These are phyloP conservation scores for Collybia sordida DNA, from an alignment of 768 basidiomycete genomes.

Conservation along the genomic window DNA sequence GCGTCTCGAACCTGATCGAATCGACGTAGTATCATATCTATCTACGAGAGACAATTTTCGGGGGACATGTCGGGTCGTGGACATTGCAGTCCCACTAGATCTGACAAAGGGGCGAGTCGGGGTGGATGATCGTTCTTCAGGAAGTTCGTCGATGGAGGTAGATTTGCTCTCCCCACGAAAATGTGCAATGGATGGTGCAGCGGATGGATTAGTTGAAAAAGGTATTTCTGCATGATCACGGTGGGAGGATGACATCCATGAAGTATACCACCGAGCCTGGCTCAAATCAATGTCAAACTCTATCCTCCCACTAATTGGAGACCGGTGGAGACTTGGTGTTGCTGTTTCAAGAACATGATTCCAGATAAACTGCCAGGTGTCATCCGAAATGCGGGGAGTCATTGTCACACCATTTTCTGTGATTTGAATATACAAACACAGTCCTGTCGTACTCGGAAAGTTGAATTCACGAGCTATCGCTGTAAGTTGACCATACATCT, in stretches of 20 bases:
- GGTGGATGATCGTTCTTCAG: slow-evolving; percentile 29
- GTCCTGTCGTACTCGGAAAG: slow-evolving; percentile 72
- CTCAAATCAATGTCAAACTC: slow-evolving; percentile 85
- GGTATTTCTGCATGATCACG: slow-evolving; percentile 41
- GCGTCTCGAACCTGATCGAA: slow-evolving; percentile 32
- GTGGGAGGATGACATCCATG: slow-evolving; percentile 60
- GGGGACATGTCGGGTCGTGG: slow-evolving; percentile 51
- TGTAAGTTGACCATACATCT: slow-evolving; percentile 77
- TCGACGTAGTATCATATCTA: slow-evolving; percentile 48
- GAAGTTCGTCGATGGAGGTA: slow-evolving; percentile 37
- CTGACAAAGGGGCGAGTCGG: slow-evolving; percentile 28
- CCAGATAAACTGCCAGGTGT: slow-evolving; percentile 77
- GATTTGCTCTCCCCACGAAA: slow-evolving; percentile 55
- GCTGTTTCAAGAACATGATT: slow-evolving; percentile 52
- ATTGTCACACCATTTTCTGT: slow-evolving; percentile 52
- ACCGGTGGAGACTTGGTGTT: slow-evolving; percentile 28
- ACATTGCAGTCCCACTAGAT: slow-evolving; percentile 27
- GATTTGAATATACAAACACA: slow-evolving; percentile 79
- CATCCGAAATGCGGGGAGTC: slow-evolving; percentile 76
- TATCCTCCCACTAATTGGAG: slow-evolving; percentile 73
- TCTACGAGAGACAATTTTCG: slow-evolving; percentile 71
- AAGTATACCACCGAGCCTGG: slow-evolving; percentile 75
- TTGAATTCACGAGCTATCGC: slow-evolving; percentile 83
- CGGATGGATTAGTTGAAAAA: slow-evolving; percentile 34
- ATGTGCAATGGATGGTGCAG: slow-evolving; percentile 48